These are phyloP conservation scores for Thelephora terrestris DNA, from an alignment of 1,284 basidiomycete genomes.

Conservation along the genomic window DNA sequence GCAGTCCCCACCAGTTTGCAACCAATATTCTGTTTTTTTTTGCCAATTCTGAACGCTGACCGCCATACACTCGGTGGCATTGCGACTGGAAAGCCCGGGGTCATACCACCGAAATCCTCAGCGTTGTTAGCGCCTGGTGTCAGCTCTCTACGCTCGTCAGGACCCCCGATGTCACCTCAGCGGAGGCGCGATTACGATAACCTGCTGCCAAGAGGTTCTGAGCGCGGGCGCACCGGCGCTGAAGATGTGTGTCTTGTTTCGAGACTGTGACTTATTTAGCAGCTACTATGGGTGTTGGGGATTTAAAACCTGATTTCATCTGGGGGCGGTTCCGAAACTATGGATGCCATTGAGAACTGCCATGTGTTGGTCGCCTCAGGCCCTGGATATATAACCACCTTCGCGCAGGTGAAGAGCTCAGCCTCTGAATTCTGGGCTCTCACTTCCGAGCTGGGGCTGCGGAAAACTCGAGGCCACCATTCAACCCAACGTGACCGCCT, in stretches of 20 bases:
- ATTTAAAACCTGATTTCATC: too few relatives aligned
- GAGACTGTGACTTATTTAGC: too few relatives aligned
- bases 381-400: conserved; percentile 50
- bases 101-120: conserved; percentile 19
- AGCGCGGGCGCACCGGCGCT: conserved; percentile 48
- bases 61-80: too few relatives aligned
- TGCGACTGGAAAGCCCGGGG: too few relatives aligned
- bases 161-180: conserved; percentile 30
- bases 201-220: conserved; percentile 59
- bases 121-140: conserved; percentile 55
- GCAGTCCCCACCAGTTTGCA: too few relatives aligned
- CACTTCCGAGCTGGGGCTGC: conserved; percentile 33
- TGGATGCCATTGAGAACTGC: conserved; percentile 55
- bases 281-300: too few relatives aligned
- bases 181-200: conserved; percentile 40
- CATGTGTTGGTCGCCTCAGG: conserved; percentile 40
- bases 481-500: conserved; percentile 43
- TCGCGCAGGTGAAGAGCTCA: conserved; percentile 57
- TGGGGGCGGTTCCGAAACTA: conserved; percentile 53
- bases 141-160: conserved; percentile 59
- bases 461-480: conserved; percentile 40
- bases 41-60: too few relatives aligned
- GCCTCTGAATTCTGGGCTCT: conserved; percentile 56
- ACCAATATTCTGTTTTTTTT: too few relatives aligned
- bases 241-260: conserved; percentile 32